A percentile compares a stretch with the other conserved stretches of the same genome.
Conservation (phyloP, 805 yeast species). For the Blastobotrys robertii region DNA sequence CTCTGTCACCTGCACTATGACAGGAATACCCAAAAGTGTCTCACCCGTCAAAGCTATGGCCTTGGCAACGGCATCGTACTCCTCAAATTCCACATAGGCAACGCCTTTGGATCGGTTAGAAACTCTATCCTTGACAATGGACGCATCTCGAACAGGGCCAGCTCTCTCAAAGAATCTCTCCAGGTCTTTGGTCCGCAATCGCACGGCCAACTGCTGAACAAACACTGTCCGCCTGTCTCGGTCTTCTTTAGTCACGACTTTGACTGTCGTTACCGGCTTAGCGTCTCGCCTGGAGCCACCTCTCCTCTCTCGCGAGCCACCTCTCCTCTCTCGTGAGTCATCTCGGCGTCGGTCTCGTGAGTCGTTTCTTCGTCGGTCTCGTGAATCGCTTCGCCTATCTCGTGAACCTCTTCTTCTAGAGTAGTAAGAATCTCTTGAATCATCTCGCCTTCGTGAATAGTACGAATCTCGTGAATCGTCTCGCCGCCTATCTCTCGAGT, state of each 20-base stretch:
- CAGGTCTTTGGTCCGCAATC: slow-evolving; percentile 24
- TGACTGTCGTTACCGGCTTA: no score
- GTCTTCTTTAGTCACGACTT: slow-evolving; percentile 8
- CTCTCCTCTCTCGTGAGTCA: no score
- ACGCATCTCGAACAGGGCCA: slow-evolving; percentile 27
- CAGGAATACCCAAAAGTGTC: slow-evolving; percentile 26
- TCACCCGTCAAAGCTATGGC: slow-evolving; percentile 27
- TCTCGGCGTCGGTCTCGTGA: no score
- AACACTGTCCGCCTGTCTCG: slow-evolving; percentile 28
- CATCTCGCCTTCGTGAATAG: no score
- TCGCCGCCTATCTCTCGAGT: no score
- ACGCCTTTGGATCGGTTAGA: slow-evolving; percentile 28
- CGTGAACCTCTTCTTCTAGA: no score
- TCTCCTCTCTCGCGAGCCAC: no score
- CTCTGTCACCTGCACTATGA: slow-evolving; percentile 26
- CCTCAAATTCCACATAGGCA: slow-evolving; percentile 27
- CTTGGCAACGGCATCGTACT: slow-evolving; percentile 21
- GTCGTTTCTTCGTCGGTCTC: no score
- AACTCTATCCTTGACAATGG: slow-evolving; percentile 26
- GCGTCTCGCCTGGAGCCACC: no score
- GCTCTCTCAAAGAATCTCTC: slow-evolving; percentile 25
- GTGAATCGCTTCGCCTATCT: no score
- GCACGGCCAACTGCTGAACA: slow-evolving; percentile 28
- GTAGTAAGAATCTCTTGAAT: no score
- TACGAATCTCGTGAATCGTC: no score